These are phyloP conservation scores for Pseudoscleropodium purum DNA, from an alignment of 225 moss, liverwort and hornwort genomes.

Conservation along the genomic window DNA sequence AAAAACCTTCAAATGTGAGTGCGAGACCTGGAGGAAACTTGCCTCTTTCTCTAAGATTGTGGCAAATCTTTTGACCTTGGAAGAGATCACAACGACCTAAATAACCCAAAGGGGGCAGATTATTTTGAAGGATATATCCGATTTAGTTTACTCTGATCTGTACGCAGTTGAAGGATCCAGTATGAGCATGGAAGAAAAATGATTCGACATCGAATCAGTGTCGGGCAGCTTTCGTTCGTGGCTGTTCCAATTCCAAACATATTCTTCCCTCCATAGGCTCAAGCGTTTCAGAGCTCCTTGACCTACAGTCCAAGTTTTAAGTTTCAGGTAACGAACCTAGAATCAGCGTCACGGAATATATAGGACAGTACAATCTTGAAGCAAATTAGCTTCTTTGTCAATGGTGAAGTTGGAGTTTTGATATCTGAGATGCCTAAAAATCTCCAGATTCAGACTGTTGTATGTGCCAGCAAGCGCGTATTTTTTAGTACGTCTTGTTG, in stretches of 20 bases:
- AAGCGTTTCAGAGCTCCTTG: not conserved
- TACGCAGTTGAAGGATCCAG: not conserved
- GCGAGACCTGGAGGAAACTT: not conserved
- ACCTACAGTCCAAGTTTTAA: not conserved
- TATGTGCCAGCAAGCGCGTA: not conserved
- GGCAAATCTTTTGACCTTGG: not conserved
- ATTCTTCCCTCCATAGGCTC: constrained; percentile 12
- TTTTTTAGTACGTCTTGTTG: not conserved
- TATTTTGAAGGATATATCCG: not conserved
- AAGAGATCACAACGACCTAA: not conserved
- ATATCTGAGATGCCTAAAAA: not conserved
- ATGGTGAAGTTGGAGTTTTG: not conserved
- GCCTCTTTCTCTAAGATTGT: not conserved
- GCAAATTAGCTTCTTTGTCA: not conserved
- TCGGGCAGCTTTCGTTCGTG: not conserved
- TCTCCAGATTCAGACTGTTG: not conserved
- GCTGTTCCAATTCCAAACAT: constrained; percentile 4
- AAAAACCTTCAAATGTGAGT: not conserved
- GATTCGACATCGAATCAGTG: constrained; percentile 5
- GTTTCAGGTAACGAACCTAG: not conserved
- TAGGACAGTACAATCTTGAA: not conserved
- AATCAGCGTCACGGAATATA: not conserved
- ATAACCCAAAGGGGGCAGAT: not conserved
- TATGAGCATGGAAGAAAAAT: constrained; percentile 7
- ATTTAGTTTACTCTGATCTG: not conserved